phyloP scores from a whole-genome alignment of 345 rosid species.

The Durio zibethinus region DNA sequence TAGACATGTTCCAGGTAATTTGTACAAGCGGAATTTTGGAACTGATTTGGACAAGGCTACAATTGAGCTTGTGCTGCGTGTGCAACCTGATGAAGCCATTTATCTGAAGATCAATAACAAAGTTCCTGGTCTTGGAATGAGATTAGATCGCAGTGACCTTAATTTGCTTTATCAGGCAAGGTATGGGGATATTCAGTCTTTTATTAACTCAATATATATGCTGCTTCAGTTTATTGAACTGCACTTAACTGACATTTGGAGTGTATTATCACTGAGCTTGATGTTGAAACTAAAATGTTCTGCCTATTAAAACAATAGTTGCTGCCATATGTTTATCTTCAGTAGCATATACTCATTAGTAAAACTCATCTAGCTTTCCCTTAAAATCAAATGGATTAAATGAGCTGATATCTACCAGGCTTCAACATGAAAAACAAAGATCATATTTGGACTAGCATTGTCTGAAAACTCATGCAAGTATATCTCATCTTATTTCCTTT shows the following conservation, averaged over 20 bases:
- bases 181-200: constrained; percentile 25
- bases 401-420: background rate
- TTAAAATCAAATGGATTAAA: background rate
- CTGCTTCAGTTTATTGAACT: background rate
- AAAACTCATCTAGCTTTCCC: background rate
- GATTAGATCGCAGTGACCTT: constrained; percentile 85
- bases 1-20: constrained; percentile 85
- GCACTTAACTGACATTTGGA: background rate
- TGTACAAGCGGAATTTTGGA: constrained; percentile 68
- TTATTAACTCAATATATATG: background rate
- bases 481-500: background rate
- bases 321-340: background rate
- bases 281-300: background rate
- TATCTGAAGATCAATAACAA: constrained; percentile 94
- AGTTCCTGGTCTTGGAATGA: constrained; percentile 94
- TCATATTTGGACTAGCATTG: background rate
- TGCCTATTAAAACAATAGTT: background rate
- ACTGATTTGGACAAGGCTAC: constrained; percentile 77
- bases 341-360: background rate
- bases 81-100: constrained; percentile 96
- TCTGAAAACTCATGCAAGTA: background rate
- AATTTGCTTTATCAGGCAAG: constrained; percentile 70
- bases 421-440: background rate
- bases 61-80: constrained; percentile 83
- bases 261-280: background rate